Conservation (phyloP, 768 basidiomycete genomes). For the Cyclocybe aegerita region DNA sequence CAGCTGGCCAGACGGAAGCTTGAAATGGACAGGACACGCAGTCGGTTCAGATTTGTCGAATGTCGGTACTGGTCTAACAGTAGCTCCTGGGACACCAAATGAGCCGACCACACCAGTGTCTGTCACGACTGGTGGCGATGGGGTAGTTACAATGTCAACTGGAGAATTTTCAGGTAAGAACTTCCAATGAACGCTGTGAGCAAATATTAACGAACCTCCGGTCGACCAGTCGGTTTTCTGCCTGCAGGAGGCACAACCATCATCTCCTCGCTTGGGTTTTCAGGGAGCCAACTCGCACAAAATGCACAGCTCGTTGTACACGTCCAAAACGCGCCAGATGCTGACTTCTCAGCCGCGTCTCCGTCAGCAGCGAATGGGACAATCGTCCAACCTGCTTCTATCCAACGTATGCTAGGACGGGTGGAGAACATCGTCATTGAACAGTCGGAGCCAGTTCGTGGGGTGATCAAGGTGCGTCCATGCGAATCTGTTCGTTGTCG, state of each 20-base stretch:
- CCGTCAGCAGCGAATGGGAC: constrained; percentile 8
- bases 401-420: constrained; percentile 19
- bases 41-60: constrained; percentile 26
- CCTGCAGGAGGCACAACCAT: constrained; percentile 27
- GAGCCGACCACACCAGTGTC: constrained; percentile 31
- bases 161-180: constrained; percentile 30
- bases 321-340: constrained; percentile 32
- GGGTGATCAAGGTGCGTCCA: constrained; percentile 31
- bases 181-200: not conserved
- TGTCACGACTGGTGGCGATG: constrained; percentile 20
- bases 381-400: constrained; percentile 9
- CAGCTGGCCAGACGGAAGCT: constrained; percentile 38
- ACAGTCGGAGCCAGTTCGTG: constrained; percentile 35
- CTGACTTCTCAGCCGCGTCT: constrained; percentile 18
- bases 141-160: constrained; percentile 28
- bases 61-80: constrained; percentile 16
- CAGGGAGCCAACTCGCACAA: constrained; percentile 26
- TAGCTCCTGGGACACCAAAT: constrained; percentile 30
- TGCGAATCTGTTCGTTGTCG: not conserved
- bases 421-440: constrained; percentile 30
- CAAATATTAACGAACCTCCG: not conserved
- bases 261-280: constrained; percentile 28
- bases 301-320: constrained; percentile 29
- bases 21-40: constrained; percentile 41
- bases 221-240: constrained; percentile 26